Evolutionary conservation across 768 basidiomycete species (phyloP).

Genomic region (Coprinopsis strossmayeri): DNA sequence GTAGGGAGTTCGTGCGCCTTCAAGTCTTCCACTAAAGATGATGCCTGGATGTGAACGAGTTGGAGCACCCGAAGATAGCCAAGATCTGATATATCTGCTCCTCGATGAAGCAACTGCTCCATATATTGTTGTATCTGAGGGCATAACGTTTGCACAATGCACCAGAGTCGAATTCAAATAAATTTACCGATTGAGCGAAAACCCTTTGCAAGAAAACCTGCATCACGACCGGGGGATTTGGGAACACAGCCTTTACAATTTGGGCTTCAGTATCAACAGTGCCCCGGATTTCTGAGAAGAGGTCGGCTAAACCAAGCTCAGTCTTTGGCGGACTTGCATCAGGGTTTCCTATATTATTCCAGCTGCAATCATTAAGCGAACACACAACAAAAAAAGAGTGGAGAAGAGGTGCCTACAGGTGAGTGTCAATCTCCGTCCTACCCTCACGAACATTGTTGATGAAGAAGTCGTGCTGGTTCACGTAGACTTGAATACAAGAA

Average conservation of each 20-base stretch:
- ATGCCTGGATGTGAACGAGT: slow-evolving; percentile 75
- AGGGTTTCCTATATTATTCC: slow-evolving; percentile 77
- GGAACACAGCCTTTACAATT: slow-evolving; percentile 98
- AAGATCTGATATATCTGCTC: slow-evolving; percentile 72
- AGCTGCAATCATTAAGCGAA: slow-evolving; percentile 40
- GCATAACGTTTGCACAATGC: not conserved
- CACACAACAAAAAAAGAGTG: not conserved
- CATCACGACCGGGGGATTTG: slow-evolving; percentile 94
- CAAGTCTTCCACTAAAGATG: slow-evolving; percentile 80
- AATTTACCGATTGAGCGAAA: slow-evolving; percentile 89
- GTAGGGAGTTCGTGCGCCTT: slow-evolving; percentile 85
- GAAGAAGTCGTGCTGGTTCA: slow-evolving; percentile 99
- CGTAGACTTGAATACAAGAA: slow-evolving; percentile 96
- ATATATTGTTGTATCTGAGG: slow-evolving; percentile 92
- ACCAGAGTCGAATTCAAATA: not conserved
- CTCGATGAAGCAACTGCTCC: slow-evolving; percentile 79
- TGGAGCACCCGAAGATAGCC: slow-evolving; percentile 89
- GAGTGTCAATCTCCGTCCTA: slow-evolving; percentile 45
- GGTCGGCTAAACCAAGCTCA: slow-evolving; percentile 71
- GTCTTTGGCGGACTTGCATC: slow-evolving; percentile 66
- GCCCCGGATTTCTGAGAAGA: slow-evolving; percentile 81
- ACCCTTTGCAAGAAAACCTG: slow-evolving; percentile 96
- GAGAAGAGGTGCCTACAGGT: slow-evolving; percentile 36
- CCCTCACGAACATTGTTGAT: slow-evolving; percentile 82
- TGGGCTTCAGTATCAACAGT: slow-evolving; percentile 96